Evolutionary conservation across 371 early-diverging fungal genomes (phyloP), one percentile per base, ranked within the genome.

Genomic region (Apophysomyces elegans): DNA sequence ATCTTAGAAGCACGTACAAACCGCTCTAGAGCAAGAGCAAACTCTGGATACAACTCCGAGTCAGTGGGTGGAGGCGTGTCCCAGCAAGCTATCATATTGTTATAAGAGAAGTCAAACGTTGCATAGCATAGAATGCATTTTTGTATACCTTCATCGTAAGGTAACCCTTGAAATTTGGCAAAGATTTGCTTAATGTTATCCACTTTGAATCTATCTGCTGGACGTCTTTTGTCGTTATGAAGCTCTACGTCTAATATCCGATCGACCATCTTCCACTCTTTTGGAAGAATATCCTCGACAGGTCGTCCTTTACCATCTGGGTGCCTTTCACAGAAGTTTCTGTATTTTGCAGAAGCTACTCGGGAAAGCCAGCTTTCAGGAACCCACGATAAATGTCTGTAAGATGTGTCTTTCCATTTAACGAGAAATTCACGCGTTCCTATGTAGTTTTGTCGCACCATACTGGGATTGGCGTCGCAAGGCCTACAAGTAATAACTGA

Each of bases 341-440:
- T 61, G 59, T 73, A 73, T 41, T 69, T 62, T 1, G 59, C 41
- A 0, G 76, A 54, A 8, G 66, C 60, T 7, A 68, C 68, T 12
- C 70, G 63, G 13, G 67, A 64, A 13, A 82, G 61, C 84, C 86
- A 87, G 37, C 64, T 68, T 8, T 66, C 65, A n/a, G 84, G 71
- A 7, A 88, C 88, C 90, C 90, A 90, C 14, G 69, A 69, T 6
- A 83, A 61, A 60, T 86, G 84, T 12, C 86, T 75, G 61, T 85
- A 87, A 1, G 88, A 85, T 37, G 67, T 45, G 8, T 66, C 70
- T 58, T 77, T 76, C 89, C 89, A 90, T 46, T 87, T 87, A 56
- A 90, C 68, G 6, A 84, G 65, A 21, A 63, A 61, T 41, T 74
- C 16, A 46, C 50, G 11, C 12, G 65, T 37, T 58, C 58, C 16